Evolutionary conservation across 768 basidiomycete species (phyloP), one percentile per base, ranked within the genome.

Genomic region (Termitomyces sp.): DNA sequence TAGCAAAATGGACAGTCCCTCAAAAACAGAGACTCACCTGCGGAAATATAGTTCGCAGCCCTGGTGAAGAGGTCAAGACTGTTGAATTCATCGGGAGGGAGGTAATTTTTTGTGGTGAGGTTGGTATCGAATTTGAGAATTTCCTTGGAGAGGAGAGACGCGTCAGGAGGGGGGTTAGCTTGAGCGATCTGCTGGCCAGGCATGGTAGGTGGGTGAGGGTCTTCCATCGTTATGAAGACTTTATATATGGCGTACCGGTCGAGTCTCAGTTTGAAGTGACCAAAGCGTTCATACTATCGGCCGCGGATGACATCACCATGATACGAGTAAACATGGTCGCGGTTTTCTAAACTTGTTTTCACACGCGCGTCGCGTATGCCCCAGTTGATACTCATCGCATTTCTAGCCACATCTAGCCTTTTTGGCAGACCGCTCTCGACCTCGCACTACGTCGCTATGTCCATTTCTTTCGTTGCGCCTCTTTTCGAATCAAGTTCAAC

Each of bases 11-110:
- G 5, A 46, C 22, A 26, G 18, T 47, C n/a, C 48, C 22, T 5
- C 0, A 2, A 45, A 22, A 37, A 20, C 36, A 39, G n/a, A 61
- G n/a, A 63, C 74, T n/a, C 58, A 85, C 87, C 85, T 34, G 87
- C 85, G 53, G 88, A 78, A 50, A 90, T 84, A 63, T 88, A 90
- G 69, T 87, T 79, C 14, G 86, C 86, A 46, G 86, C 83, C 18
- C 82, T 76, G 36, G 80, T 76, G 67, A 87, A 89, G 60, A 75
- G 69, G 60, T 77, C 71, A 52, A 89, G 66, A 13, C 80, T 74
- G 24, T 73, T 68, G 54, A 85, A 80, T 58, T 89, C 84, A 37
- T 81, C 72, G 1, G 68, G 32, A 13, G 81, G 67, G 33, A 90
- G 78, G 52, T 75, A 77, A 53, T 78, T 65, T 50, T 77, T 73